These are phyloP conservation scores for Passiflora organensis DNA, from an alignment of 345 rosid genomes.

Conservation along the genomic window DNA sequence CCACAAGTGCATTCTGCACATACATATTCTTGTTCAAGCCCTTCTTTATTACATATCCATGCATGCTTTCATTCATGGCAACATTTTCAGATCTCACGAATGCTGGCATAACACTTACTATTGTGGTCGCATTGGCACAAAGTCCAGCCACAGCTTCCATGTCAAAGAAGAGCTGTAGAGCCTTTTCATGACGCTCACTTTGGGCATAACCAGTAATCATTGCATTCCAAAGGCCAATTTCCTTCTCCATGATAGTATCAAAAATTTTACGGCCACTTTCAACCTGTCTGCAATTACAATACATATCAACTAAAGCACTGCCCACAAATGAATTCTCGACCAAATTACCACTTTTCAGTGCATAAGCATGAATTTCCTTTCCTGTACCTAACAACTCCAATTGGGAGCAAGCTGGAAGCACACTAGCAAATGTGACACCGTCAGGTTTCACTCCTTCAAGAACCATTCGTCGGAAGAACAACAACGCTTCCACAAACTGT, in stretches of 20 bases:
- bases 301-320: conserved; percentile 93
- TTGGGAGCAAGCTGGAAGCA: conserved; percentile 80
- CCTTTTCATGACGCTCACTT: conserved; percentile 59
- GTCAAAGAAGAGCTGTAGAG: conserved; percentile 56
- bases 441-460: conserved; percentile 57
- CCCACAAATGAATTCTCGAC: conserved; percentile 75
- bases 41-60: conserved; percentile 64
- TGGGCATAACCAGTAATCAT: conserved; percentile 88
- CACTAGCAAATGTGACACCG: conserved; percentile 72
- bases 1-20: conserved; percentile 85
- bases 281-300: conserved; percentile 66
- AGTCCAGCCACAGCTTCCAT: conserved; percentile 60
- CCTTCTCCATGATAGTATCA: conserved; percentile 39
- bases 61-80: conserved; percentile 58
- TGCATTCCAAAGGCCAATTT: conserved; percentile 77
- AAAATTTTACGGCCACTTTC: conserved; percentile 60
- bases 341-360: conserved; percentile 55
- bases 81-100: conserved; percentile 54
- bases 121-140: conserved; percentile 70
- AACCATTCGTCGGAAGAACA: conserved; percentile 49
- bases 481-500: conserved; percentile 51
- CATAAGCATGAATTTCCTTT: conserved; percentile 78
- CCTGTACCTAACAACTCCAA: conserved; percentile 57
- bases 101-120: conserved; percentile 75
- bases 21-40: conserved; percentile 54